Evolutionary conservation across 1,284 basidiomycete species (phyloP).

Genomic region (Agroathelia rolfsii): DNA sequence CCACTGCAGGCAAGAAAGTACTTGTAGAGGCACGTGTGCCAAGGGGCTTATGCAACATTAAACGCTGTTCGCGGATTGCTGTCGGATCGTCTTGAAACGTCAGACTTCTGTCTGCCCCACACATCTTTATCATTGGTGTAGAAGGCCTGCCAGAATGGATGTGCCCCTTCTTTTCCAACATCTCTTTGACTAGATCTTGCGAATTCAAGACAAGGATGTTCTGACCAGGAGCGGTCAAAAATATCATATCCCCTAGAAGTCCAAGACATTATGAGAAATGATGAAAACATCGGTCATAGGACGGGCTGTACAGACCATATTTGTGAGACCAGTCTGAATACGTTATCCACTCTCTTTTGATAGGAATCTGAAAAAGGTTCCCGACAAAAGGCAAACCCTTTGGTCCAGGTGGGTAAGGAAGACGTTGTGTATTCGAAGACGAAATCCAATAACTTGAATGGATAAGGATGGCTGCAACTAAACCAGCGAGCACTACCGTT

Average conservation of each 20-base stretch:
- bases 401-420: constrained; percentile 14
- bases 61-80: too few relatives aligned
- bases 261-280: too few relatives aligned
- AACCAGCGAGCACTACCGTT: too few relatives aligned
- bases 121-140: constrained; percentile 15
- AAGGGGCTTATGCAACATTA: constrained; percentile 18
- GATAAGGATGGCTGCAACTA: too few relatives aligned
- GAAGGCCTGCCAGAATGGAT: constrained; percentile 19
- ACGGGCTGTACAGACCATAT: constrained; percentile 7
- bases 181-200: constrained; percentile 14
- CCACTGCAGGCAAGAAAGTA: constrained; percentile 15
- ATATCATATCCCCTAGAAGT: too few relatives aligned
- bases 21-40: constrained; percentile 16
- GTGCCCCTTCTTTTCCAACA: constrained; percentile 18
- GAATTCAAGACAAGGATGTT: constrained; percentile 20
- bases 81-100: constrained; percentile 13
- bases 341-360: constrained; percentile 11
- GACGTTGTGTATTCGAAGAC: too few relatives aligned
- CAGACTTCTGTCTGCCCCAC: constrained; percentile 14
- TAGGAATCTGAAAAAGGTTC: constrained; percentile 15
- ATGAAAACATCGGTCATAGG: too few relatives aligned
- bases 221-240: too few relatives aligned
- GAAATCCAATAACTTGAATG: too few relatives aligned
- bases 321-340: constrained; percentile 10
- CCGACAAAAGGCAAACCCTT: constrained; percentile 14